Conservation (phyloP, 2,329 filamentous ascomycete genomes). For the Penicillium sp. region DNA sequence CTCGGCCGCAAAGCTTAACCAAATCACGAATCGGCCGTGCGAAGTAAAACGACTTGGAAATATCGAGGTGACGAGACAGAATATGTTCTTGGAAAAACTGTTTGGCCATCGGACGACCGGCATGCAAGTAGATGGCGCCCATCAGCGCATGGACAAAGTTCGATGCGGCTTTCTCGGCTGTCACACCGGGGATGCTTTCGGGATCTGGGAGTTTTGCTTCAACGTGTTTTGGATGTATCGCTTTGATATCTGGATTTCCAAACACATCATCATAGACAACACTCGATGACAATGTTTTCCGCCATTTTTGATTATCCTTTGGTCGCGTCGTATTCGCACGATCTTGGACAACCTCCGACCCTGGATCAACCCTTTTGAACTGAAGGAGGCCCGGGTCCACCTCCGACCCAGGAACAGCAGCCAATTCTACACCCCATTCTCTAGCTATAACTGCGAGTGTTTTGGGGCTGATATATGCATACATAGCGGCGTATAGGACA, state of each 20-base stretch:
- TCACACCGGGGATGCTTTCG: constrained; percentile 31
- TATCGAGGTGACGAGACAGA: constrained; percentile 70
- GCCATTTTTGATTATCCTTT: constrained; percentile 51
- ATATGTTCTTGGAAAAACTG: constrained; percentile 81
- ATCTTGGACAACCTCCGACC: constrained; percentile 37
- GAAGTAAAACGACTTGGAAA: constrained; percentile 79
- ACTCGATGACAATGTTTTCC: constrained; percentile 69
- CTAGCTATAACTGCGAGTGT: constrained; percentile 69
- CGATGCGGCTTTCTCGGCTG: constrained; percentile 60
- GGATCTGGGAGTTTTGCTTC: constrained; percentile 16
- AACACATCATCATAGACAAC: constrained; percentile 82
- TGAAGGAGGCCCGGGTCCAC: constrained; percentile 90
- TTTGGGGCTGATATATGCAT: constrained; percentile 73
- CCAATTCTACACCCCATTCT: constrained; percentile 89
- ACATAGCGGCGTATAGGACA: constrained; percentile 82
- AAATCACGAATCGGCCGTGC: constrained; percentile 79
- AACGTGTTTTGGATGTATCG: constrained; percentile 26
- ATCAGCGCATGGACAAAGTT: constrained; percentile 79
- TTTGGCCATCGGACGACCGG: constrained; percentile 73
- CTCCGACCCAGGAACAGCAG: constrained; percentile 81
- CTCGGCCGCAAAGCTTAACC: constrained; percentile 74
- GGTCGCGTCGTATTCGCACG: constrained; percentile 36
- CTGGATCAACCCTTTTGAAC: constrained; percentile 55
- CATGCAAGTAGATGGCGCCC: constrained; percentile 81
- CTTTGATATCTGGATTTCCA: constrained; percentile 55